Base-by-base conservation (phyloP, 2,329 filamentous ascomycete genomes). In the Diplodia scrobiculata region DNA sequence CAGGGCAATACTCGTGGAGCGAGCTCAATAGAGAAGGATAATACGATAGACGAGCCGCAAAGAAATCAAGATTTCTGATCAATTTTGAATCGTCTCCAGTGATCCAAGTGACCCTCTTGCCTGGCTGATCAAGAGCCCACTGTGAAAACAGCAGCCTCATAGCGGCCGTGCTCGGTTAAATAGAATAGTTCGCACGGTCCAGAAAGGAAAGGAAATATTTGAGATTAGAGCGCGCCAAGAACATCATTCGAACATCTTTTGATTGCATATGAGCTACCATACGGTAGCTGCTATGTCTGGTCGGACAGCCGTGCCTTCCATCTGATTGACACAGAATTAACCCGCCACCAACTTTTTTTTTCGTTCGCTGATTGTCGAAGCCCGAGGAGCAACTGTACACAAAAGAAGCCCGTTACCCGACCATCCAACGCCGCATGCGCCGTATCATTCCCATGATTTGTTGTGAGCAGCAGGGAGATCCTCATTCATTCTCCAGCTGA, bases 401-500 rank as follows among this genome's bases (percentile, higher is more conserved):
- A 62, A 62, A 62, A 62, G 58, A 62, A 62, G 58, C 41, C 58
- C 41, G 54, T 47, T 50, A 45, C 45, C 55, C 58, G 45, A 48
- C 41, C 58, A 29, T 62, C 41, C 27, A 62, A 62, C 58, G 58
- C 58, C 58, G 45, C 27, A 32, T 62, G 58, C 58, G 58, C 58
- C 58, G 55, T 60, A 62, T 62, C 58, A 62, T 50, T 62, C 41
- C 58, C 58, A 25, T 62, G 58, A 62, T 32, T 34, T 62, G 25
- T 55, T 62, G 58, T 62, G 14, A 62, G 58, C 41, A 62, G 58
- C 58, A 62, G 25, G 41, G 58, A n/a, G n/a, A 51, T 9, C 34
- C n/a, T 55, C n/a, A 27, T 14, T 34, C 32, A 38, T 25, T 25
- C 27, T 21, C 27, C 63, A 27, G 21, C 14, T 19, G 25, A 25